phyloP scores from a whole-genome alignment of 768 basidiomycete genomes.

The Mycena metata region DNA sequence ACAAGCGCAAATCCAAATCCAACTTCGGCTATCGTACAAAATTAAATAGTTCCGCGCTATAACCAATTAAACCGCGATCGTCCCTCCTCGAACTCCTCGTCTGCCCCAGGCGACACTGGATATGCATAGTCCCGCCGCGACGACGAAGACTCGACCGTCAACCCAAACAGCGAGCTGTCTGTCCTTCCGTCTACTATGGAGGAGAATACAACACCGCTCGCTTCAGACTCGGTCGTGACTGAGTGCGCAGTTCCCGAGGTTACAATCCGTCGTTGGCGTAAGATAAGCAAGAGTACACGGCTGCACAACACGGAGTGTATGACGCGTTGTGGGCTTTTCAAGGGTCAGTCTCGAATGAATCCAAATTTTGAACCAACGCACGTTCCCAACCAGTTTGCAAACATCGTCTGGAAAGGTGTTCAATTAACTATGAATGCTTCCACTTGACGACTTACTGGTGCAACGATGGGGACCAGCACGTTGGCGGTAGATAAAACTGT shows the following conservation, averaged over 20 bases:
- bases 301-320: conserved; percentile 59
- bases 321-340: conserved; percentile 55
- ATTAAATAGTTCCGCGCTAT: conserved; percentile 25
- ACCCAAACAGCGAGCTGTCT: not conserved
- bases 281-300: conserved; percentile 57
- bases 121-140: conserved; percentile 25
- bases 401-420: conserved; percentile 41
- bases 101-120: conserved; percentile 24
- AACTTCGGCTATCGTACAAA: conserved; percentile 1
- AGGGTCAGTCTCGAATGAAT: not conserved
- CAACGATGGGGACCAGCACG: conserved; percentile 53
- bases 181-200: conserved; percentile 17
- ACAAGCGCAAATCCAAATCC: not conserved
- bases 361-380: conserved; percentile 38
- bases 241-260: conserved; percentile 39
- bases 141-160: conserved; percentile 20
- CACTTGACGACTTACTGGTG: conserved; percentile 47
- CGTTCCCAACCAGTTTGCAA: conserved; percentile 61
- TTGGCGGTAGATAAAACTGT: conserved; percentile 56
- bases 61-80: conserved; percentile 24
- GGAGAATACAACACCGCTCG: conserved; percentile 28
- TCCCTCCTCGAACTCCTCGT: conserved; percentile 8
- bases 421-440: not conserved
- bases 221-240: conserved; percentile 30
- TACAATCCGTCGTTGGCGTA: conserved; percentile 45